These are phyloP conservation scores for Linderniella brevidens DNA, from an alignment of 257 asterid species.

Conservation along the genomic window DNA sequence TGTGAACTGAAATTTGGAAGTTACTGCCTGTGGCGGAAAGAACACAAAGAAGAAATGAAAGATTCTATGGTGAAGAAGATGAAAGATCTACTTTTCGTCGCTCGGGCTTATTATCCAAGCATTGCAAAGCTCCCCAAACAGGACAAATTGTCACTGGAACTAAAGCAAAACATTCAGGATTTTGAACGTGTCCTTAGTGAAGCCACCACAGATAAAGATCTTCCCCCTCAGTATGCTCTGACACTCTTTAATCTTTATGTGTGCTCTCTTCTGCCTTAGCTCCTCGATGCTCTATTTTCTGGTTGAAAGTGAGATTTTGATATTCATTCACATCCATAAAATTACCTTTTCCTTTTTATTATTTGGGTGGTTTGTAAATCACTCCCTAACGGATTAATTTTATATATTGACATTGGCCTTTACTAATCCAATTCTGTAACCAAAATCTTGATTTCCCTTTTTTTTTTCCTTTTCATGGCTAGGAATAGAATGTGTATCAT, in stretches of 20 bases:
- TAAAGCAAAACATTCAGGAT: slow-evolving; percentile 93
- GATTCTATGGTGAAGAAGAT: slow-evolving; percentile 72
- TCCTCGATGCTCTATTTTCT: no score
- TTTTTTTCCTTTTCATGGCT: no score
- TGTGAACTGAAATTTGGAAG: slow-evolving; percentile 87
- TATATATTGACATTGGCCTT: no score
- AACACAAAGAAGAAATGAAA: slow-evolving; percentile 54
- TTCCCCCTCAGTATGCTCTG: slow-evolving; percentile 61
- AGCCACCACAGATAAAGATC: slow-evolving; percentile 80
- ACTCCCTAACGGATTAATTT: no score
- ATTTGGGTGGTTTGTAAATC: no score
- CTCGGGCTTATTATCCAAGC: slow-evolving; percentile 96
- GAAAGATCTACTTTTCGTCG: slow-evolving; percentile 95
- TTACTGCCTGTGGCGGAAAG: slow-evolving; percentile 86
- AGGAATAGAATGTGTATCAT: no score
- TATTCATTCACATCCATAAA: no score
- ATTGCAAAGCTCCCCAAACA: slow-evolving; percentile 78
- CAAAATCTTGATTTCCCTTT: no score
- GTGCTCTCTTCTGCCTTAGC: neutral
- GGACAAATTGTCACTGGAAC: slow-evolving; percentile 67
- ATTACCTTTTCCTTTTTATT: no score
- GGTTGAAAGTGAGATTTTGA: no score
- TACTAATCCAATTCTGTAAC: no score
- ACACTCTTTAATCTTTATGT: slow-evolving; percentile 2
- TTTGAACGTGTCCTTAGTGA: slow-evolving; percentile 91